Conservation (phyloP, 768 basidiomycete genomes). For the Boletus tylopilopsis region DNA sequence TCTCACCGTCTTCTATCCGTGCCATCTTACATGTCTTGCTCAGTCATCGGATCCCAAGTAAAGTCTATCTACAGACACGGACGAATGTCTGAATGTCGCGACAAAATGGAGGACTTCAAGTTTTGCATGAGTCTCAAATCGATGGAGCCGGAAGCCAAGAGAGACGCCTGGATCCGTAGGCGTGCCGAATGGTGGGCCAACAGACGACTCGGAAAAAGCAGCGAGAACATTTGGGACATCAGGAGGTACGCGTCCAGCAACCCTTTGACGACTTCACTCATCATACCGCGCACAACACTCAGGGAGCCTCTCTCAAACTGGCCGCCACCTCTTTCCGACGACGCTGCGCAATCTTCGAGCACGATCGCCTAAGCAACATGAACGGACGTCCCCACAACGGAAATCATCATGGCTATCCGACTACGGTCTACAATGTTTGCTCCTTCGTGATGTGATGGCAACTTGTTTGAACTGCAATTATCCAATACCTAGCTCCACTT, state of each 20-base stretch:
- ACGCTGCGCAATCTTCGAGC: slow-evolving; percentile 16
- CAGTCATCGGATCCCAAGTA: slow-evolving; percentile 78
- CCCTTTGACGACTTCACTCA: background rate
- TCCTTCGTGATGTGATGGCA: no score
- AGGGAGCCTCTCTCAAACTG: slow-evolving; percentile 27
- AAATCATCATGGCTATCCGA: no score
- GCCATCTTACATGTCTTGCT: slow-evolving; percentile 8
- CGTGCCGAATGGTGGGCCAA: slow-evolving; percentile 95
- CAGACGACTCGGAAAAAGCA: slow-evolving; percentile 70
- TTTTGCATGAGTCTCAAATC: slow-evolving; percentile 86
- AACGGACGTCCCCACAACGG: no score
- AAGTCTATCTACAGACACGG: slow-evolving; percentile 88
- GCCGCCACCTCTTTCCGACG: slow-evolving; percentile 25
- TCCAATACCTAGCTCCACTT: background rate
- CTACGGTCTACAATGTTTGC: no score
- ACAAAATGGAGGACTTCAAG: slow-evolving; percentile 90
- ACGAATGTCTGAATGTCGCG: slow-evolving; percentile 60
- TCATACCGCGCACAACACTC: background rate
- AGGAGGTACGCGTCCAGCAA: slow-evolving; percentile 59
- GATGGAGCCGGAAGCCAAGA: slow-evolving; percentile 69
- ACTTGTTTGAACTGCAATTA: no score
- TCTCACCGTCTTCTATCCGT: background rate
- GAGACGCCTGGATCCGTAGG: slow-evolving; percentile 80
- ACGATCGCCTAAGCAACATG: slow-evolving; percentile 19
- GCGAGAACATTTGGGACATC: slow-evolving; percentile 93